Conservation (phyloP, 2,329 filamentous ascomycete genomes). For the Trichoderma harzianum region DNA sequence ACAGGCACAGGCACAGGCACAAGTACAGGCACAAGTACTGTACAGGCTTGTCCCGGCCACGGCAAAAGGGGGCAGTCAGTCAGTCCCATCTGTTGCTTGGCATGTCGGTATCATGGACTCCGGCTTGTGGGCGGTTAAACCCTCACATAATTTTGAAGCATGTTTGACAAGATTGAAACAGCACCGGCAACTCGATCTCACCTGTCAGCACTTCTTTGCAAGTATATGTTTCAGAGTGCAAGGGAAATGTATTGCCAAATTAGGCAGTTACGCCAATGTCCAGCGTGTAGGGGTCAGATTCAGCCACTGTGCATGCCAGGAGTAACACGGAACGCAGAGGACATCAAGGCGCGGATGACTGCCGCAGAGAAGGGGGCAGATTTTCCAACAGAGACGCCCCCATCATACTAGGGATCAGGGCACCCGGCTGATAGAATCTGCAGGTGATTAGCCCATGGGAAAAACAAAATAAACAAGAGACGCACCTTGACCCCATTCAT, state of each 20-base stretch:
- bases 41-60: not conserved
- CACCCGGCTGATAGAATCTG: not conserved
- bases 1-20: not conserved
- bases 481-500: not conserved
- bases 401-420: not conserved
- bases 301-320: not conserved
- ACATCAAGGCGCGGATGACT: not conserved
- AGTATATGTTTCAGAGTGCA: not conserved
- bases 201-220: not conserved
- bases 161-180: not conserved
- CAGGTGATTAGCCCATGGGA: not conserved
- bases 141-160: not conserved
- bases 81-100: not conserved
- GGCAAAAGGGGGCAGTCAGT: not conserved
- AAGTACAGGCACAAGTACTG: not conserved
- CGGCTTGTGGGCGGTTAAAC: not conserved
- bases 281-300: not conserved
- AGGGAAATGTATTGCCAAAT: not conserved
- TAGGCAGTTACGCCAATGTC: not conserved
- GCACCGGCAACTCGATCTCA: not conserved
- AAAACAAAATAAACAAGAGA: not conserved
- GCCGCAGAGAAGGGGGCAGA: not conserved
- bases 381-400: not conserved
- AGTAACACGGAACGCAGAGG: not conserved
- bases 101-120: not conserved